These are phyloP conservation scores for Trichoderma arundinaceum DNA, from an alignment of 2,329 filamentous ascomycete genomes.

Conservation along the genomic window DNA sequence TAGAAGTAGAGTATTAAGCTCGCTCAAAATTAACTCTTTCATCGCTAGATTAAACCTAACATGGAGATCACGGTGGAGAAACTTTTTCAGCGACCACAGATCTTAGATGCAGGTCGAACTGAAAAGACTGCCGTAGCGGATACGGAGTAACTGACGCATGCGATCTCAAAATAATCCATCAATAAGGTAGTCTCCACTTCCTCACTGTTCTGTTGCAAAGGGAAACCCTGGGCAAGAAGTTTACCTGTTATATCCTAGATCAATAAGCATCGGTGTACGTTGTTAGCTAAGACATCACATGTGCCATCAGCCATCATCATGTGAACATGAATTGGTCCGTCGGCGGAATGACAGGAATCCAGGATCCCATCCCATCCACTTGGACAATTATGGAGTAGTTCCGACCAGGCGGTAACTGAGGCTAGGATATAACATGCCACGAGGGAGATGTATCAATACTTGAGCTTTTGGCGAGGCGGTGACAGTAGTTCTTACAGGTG, in stretches of 20 bases:
- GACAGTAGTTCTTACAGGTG: slow-evolving; percentile 20
- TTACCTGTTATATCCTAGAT: not conserved
- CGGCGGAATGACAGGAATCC: not conserved
- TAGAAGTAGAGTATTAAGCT: too few species aligned
- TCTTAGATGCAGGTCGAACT: too few species aligned
- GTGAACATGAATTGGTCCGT: not conserved
- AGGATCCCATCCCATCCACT: slow-evolving; percentile 10
- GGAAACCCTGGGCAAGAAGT: not conserved
- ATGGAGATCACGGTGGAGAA: not conserved
- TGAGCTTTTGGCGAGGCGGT: not conserved
- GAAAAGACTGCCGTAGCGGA: not conserved
- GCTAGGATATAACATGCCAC: not conserved
- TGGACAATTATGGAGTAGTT: not conserved
- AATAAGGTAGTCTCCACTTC: not conserved
- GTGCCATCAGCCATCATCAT: not conserved
- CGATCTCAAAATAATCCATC: not conserved
- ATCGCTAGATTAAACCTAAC: not conserved
- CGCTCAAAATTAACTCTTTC: too few species aligned
- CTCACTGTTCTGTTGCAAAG: not conserved
- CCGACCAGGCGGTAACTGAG: slow-evolving; percentile 6
- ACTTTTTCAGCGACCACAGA: not conserved
- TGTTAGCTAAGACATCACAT: not conserved
- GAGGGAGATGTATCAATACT: not conserved
- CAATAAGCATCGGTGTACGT: not conserved
- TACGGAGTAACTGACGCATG: not conserved